A percentile compares a stretch with the other conserved stretches of the same genome.
Conservation (phyloP, 2,329 filamentous ascomycete genomes). For the Ceratocystis alfenasii region DNA sequence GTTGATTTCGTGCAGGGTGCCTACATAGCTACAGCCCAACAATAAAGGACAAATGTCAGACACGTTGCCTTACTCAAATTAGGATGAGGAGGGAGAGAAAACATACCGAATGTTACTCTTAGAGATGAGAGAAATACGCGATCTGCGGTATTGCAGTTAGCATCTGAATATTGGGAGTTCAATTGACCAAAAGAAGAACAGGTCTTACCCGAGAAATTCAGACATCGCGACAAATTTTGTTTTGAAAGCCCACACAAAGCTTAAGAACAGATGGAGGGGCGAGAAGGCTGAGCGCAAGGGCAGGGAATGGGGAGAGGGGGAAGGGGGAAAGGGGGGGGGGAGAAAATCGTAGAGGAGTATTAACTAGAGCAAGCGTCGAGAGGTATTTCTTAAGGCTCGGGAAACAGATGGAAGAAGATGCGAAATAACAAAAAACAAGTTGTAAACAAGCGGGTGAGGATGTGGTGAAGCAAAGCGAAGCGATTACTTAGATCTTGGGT, state of each 20-base stretch:
- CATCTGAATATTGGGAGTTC: conserved; percentile 25
- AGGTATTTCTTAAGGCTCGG: conserved; percentile 14
- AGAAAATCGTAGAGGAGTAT: conserved; percentile 20
- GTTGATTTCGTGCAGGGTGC: conserved; percentile 94
- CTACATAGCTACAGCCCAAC: conserved; percentile 62
- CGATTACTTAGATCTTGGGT: conserved; percentile 11
- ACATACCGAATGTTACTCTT: conserved; percentile 92
- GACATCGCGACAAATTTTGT: conserved; percentile 39
- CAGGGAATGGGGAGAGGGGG: neutral
- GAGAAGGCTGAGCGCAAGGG: conserved; percentile 22
- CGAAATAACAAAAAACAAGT: conserved; percentile 16
- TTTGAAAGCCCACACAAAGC: conserved; percentile 33
- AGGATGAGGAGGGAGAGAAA: conserved; percentile 14
- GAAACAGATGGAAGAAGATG: conserved; percentile 15
- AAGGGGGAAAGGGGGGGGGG: neutral
- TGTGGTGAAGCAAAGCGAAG: conserved; percentile 12
- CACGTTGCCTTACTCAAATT: conserved; percentile 10
- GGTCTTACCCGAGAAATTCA: conserved; percentile 47
- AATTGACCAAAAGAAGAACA: conserved; percentile 24
- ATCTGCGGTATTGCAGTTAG: conserved; percentile 41
- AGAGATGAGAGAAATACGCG: conserved; percentile 91
- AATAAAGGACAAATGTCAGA: conserved; percentile 26
- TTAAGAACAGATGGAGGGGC: conserved; percentile 25
- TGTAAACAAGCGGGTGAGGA: conserved; percentile 12
- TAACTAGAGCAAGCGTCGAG: conserved; percentile 31